phyloP scores from a whole-genome alignment of 192 early-diverging fungal species.

The Coemansia sp. region DNA sequence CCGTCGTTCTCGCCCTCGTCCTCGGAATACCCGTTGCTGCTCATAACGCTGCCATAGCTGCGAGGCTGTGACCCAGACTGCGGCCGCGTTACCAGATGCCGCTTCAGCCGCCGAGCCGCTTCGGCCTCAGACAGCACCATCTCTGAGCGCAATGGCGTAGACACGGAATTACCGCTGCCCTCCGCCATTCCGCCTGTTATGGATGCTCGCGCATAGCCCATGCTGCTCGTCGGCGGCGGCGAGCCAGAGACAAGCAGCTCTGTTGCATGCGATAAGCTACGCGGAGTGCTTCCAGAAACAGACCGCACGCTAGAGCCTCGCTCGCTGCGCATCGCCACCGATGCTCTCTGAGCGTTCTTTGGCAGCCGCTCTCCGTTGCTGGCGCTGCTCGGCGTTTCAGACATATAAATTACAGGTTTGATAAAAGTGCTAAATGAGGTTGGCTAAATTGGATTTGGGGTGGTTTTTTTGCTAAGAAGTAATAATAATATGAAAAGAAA shows the following conservation, averaged over 20 bases:
- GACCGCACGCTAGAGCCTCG: constrained; percentile 14
- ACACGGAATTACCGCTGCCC: constrained; percentile 10
- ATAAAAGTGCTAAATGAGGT: too few species aligned
- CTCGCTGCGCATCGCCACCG: constrained; percentile 9
- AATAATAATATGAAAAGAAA: too few species aligned
- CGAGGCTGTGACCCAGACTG: constrained; percentile 43
- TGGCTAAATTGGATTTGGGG: too few species aligned
- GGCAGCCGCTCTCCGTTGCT: constrained; percentile 16
- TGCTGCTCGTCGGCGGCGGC: constrained; percentile 15
- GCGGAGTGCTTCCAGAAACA: constrained; percentile 9
- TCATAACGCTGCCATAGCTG: constrained; percentile 33
- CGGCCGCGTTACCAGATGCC: constrained; percentile 66
- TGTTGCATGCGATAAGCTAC: constrained; percentile 26
- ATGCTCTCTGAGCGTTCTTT: constrained; percentile 33
- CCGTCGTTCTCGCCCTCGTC: constrained; percentile 24
- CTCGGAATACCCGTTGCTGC: constrained; percentile 22
- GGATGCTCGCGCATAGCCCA: not conserved
- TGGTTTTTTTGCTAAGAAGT: too few species aligned
- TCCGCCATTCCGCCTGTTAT: constrained; percentile 8
- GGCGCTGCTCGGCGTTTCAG: not conserved
- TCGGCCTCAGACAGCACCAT: constrained; percentile 43
- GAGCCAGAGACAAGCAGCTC: constrained; percentile 33
- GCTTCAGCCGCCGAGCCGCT: constrained; percentile 64
- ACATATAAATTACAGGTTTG: not conserved
- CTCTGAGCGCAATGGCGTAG: constrained; percentile 17